Evolutionary conservation across 2,329 filamentous ascomycete genomes (phyloP).

Genomic region (Fonsecaea multimorphosa): DNA sequence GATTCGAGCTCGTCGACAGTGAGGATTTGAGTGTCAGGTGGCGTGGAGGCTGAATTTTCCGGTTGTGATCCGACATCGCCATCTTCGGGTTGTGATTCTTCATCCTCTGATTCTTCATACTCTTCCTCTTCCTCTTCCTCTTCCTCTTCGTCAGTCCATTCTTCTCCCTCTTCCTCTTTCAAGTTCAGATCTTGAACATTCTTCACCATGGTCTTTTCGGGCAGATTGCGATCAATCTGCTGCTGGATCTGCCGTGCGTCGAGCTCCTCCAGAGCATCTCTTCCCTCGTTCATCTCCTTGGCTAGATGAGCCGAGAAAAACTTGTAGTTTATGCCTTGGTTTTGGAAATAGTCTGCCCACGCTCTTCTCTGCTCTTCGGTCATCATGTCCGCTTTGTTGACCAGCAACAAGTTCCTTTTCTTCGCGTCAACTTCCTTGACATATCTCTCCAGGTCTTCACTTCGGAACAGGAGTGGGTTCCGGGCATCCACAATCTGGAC

Average conservation of each 20-base stretch:
- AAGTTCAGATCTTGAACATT: slow-evolving; percentile 37
- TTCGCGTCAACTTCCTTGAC: slow-evolving; percentile 88
- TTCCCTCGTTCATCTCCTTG: slow-evolving; percentile 82
- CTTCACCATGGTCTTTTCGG: slow-evolving; percentile 34
- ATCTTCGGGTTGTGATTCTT: slow-evolving; percentile 53
- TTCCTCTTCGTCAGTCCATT: slow-evolving; percentile 44
- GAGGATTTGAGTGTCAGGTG: slow-evolving; percentile 70
- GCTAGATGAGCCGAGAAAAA: slow-evolving; percentile 96
- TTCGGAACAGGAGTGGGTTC: slow-evolving; percentile 92
- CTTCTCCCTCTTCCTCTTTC: slow-evolving; percentile 39
- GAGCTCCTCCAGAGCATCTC: slow-evolving; percentile 61
- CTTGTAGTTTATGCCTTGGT: slow-evolving; percentile 82
- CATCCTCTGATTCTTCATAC: slow-evolving; percentile 53
- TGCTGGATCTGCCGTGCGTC: slow-evolving; percentile 45
- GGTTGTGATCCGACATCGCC: slow-evolving; percentile 55
- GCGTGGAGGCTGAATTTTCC: slow-evolving; percentile 23
- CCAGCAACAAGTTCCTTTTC: slow-evolving; percentile 89
- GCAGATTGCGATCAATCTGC: slow-evolving; percentile 30
- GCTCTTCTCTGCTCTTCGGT: slow-evolving; percentile 77
- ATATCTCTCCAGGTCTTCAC: slow-evolving; percentile 89
- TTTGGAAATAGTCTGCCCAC: slow-evolving; percentile 87
- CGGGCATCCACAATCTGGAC: slow-evolving; percentile 98
- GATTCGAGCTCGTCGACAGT: slow-evolving; percentile 91
- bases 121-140: slow-evolving; percentile 52
- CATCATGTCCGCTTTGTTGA: slow-evolving; percentile 99